Percentiles rank a stretch among this genome's conserved stretches.
phyloP scores from a whole-genome alignment of 441 rosid species.

The Bruguiera hainesii region DNA sequence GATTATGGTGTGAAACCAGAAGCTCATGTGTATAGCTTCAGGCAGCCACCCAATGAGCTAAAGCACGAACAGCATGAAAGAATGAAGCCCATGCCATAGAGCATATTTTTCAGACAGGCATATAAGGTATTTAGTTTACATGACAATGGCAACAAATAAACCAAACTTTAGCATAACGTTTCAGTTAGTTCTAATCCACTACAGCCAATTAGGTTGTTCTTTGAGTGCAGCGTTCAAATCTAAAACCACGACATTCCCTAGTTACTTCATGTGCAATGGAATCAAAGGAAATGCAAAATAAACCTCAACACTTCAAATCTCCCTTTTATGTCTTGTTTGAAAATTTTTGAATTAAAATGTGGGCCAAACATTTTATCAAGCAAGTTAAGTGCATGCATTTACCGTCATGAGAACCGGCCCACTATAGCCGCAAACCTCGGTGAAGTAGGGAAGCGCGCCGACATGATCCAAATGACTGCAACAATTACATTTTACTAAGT shows the following conservation, averaged over 20 bases:
- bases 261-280: too few species aligned
- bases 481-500: neutral
- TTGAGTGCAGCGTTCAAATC: too few species aligned
- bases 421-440: conserved; percentile 79
- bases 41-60: neutral
- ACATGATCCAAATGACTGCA: conserved; percentile 91
- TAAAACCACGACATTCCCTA: too few species aligned
- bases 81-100: neutral
- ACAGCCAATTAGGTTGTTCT: too few species aligned
- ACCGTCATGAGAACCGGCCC: conserved; percentile 98
- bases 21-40: neutral
- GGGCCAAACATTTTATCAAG: conserved; percentile 36
- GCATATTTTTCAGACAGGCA: neutral
- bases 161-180: too few species aligned
- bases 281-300: too few species aligned
- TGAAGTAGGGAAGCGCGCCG: conserved; percentile 96
- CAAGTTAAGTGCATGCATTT: conserved; percentile 29
- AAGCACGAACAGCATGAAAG: conserved; percentile 1
- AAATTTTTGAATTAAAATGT: neutral
- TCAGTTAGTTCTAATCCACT: too few species aligned
- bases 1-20: neutral
- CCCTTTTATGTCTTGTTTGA: neutral
- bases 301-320: neutral
- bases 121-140: neutral
- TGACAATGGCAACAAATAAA: too few species aligned